Base-by-base conservation (phyloP, 257 asterid species). In the Gynochthodes officinalis region DNA sequence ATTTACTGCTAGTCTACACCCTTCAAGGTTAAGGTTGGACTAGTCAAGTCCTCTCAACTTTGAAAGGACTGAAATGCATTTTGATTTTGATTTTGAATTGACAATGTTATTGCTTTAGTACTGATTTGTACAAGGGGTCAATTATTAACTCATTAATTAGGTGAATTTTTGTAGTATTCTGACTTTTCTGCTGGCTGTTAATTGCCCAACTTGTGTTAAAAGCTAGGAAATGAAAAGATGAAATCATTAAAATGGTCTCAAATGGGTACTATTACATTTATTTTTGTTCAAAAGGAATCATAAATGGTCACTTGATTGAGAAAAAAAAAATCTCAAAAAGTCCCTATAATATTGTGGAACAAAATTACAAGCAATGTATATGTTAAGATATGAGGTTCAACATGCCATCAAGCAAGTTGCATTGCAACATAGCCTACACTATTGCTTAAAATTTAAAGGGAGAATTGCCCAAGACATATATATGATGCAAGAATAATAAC, bases 401-500 rank as follows among this genome's bases (percentile, higher is more conserved):
- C n/a, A n/a, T n/a, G n/a, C n/a, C n/a, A 32, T n/a, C 18, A 35
- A 33, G 44, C 44, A 60, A 61, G 44, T 35, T 30, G 46, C 48
- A 35, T 62, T 21, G 44, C 62, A 42, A 50, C 13, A 19, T 13
- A 60, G 16, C 52, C 49, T 62, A 61, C 10, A 25, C 19, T 49
- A 5, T 68, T 48, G 13, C 7, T 50, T 28, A 19, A 33, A 52
- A 11, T 52, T 35, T 52, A 19, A 30, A 28, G n/a, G n/a, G 44
- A 60, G 43, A 59, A 30, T 62, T 62, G 48, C 16, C 33, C 50
- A 63, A 37, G 49, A 37, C 28, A 62, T 39, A 54, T 43, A 25
- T 25, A 15, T 44, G 43, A 60, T 55, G 52, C 54, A 70, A 40
- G 66, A 70, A 70, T 70, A 62, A 55, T 54, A 40, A 55, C 55